Evolutionary conservation across 2,329 filamentous ascomycete genomes (phyloP).

Genomic region (Orbilia blumenaviensis): DNA sequence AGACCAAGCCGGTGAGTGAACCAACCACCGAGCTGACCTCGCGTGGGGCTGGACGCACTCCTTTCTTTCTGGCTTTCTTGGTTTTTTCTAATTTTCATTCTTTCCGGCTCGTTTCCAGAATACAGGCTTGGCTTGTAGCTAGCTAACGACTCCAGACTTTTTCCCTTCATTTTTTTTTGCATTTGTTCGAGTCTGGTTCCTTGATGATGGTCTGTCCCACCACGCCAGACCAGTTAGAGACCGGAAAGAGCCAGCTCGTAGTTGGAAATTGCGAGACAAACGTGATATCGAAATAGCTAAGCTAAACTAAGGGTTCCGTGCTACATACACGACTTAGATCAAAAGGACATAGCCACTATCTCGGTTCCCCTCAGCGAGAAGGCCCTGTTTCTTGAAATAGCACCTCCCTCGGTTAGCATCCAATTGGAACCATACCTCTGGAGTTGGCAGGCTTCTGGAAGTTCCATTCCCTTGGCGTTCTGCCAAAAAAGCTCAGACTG

Average conservation of each 20-base stretch:
- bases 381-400: conserved; percentile 50
- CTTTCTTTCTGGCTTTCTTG: conserved; percentile 22
- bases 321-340: conserved; percentile 19
- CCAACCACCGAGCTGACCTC: conserved; percentile 52
- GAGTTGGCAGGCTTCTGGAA: conserved; percentile 38
- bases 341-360: conserved; percentile 50
- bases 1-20: conserved; percentile 43
- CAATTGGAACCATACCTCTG: conserved; percentile 32
- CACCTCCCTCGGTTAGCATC: conserved; percentile 26
- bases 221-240: too few species aligned
- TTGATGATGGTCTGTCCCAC: not conserved
- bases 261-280: conserved; percentile 45
- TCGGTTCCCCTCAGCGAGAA: conserved; percentile 37
- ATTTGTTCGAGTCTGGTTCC: too few species aligned
- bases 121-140: not conserved
- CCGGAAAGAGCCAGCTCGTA: conserved; percentile 2
- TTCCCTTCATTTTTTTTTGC: too few species aligned
- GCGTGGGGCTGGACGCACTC: conserved; percentile 40
- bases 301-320: not conserved
- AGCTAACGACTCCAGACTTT: too few species aligned
- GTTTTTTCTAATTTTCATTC: too few species aligned
- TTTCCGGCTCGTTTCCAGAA: conserved; percentile 33
- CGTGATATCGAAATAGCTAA: conserved; percentile 31
- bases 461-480: conserved; percentile 33
- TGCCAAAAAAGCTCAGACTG: conserved; percentile 25